Evolutionary conservation across 1,139 yeast genomes (phyloP), one percentile per base, ranked within the genome.

Genomic region (Groenewaldozyma sp.): DNA sequence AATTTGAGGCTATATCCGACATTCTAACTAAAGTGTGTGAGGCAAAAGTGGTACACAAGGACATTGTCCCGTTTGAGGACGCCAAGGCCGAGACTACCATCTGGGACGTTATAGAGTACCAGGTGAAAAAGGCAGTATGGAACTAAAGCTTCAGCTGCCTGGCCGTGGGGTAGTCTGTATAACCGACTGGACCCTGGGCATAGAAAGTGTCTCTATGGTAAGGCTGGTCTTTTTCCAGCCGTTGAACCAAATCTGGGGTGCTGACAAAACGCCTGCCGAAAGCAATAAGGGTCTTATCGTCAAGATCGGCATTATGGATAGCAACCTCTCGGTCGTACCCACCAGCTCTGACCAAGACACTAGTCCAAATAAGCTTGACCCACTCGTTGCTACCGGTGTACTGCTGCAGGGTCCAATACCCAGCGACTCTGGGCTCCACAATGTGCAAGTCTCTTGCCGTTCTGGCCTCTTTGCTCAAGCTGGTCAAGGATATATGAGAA

Each of bases 231-330:
- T 69, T 54, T 39, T 60, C 55, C 40, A 74, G 54, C 47, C 74
- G 62, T 10, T 59, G 42, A 3, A 66, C 67, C 36, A 76, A 60
- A 53, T 76, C 81, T 0, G 81, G 81, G 55, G 74, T 75, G 17
- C 78, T 62, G 24, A 65, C 65, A 48, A 62, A 75, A 41, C 56
- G 60, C 46, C 79, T 60, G n/a, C 73, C 71, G 45, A 66, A 59
- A 2, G 63, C 73, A 47, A 69, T 54, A 31, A 68, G 45, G 1
- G 71, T 61, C 35, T 65, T 53, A 38, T 60, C 63, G 45, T 58
- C 58, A n/a, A 43, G 35, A 5, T 50, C 54, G 4, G 56, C 52
- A 4, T 38, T 27, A 19, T 55, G 35, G 60, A 50, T 2, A 3
- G 29, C 57, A 1, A 47, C 39, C 21, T 49, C 50, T 19, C 49